A percentile compares a stretch with the other conserved stretches of the same genome.
phyloP scores from a whole-genome alignment of 345 rosid species.

The Acer campestre region DNA sequence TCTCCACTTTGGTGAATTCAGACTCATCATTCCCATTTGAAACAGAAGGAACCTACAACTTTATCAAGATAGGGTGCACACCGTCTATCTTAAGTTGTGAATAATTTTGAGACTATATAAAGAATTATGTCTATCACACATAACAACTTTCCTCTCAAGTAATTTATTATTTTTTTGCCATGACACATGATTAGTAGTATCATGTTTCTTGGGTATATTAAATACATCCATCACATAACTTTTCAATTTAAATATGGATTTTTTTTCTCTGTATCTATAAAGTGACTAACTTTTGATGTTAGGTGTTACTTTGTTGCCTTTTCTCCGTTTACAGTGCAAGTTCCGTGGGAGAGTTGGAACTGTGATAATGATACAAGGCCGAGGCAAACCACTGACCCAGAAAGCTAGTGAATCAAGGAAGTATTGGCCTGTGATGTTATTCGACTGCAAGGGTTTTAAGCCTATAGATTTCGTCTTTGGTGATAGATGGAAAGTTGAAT shows the following conservation, averaged over 20 bases:
- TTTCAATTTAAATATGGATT: neutral
- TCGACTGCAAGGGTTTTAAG: constrained; percentile 85
- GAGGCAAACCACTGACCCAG: constrained; percentile 61
- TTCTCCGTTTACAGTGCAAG: constrained; percentile 58
- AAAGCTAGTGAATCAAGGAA: constrained; percentile 58
- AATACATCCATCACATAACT: neutral
- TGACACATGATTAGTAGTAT: neutral
- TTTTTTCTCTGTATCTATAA: neutral
- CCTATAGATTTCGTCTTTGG: constrained; percentile 65
- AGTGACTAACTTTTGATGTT: neutral
- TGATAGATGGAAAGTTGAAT: constrained; percentile 70
- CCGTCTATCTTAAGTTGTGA: too few species aligned
- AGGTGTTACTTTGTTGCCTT: constrained; percentile 16
- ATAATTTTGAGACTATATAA: too few species aligned
- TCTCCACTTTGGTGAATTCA: too few species aligned
- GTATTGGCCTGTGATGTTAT: constrained; percentile 73
- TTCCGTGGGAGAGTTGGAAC: constrained; percentile 83
- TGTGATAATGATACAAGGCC: constrained; percentile 70
- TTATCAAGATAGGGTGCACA: too few species aligned
- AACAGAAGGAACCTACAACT: too few species aligned
- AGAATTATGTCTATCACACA: too few species aligned
- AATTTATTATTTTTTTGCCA: neutral
- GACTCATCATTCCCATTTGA: too few species aligned
- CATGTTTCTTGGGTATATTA: neutral
- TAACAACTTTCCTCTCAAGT: neutral